Evolutionary conservation across 441 rosid genomes (phyloP).

Genomic region (Isatis lusitanica): DNA sequence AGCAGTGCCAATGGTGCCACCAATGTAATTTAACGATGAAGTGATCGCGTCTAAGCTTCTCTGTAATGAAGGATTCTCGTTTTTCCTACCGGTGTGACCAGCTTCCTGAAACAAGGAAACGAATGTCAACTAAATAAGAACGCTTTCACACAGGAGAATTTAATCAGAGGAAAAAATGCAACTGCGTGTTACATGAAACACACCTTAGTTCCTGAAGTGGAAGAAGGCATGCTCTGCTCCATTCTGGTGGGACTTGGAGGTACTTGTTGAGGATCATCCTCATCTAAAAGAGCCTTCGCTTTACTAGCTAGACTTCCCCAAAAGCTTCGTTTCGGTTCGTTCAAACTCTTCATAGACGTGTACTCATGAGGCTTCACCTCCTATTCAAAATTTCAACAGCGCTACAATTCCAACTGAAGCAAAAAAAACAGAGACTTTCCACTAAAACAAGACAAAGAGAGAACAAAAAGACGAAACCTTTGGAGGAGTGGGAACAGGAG

Average conservation of each 20-base stretch:
- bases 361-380: constrained; percentile 42
- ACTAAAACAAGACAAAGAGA: not conserved
- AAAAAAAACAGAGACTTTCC: not conserved
- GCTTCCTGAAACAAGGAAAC: constrained; percentile 35
- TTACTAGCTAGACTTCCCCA: constrained; percentile 70
- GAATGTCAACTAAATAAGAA: constrained; percentile 17
- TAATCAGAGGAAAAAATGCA: not conserved
- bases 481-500: constrained; percentile 36
- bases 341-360: constrained; percentile 47
- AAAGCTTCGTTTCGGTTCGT: constrained; percentile 67
- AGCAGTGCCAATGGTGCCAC: constrained; percentile 57
- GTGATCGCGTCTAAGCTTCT: constrained; percentile 55
- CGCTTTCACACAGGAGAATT: not conserved
- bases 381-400: constrained; percentile 19
- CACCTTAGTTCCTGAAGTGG: constrained; percentile 37
- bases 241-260: constrained; percentile 33
- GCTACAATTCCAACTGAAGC: constrained; percentile 7
- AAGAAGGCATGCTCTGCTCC: constrained; percentile 22
- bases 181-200: not conserved
- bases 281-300: constrained; percentile 67
- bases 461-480: not conserved
- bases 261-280: constrained; percentile 36
- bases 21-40: constrained; percentile 56
- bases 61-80: constrained; percentile 47
- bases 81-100: constrained; percentile 34